phyloP scores from a whole-genome alignment of 2,329 filamentous ascomycete genomes.

The Paramyrothecium roridum region DNA sequence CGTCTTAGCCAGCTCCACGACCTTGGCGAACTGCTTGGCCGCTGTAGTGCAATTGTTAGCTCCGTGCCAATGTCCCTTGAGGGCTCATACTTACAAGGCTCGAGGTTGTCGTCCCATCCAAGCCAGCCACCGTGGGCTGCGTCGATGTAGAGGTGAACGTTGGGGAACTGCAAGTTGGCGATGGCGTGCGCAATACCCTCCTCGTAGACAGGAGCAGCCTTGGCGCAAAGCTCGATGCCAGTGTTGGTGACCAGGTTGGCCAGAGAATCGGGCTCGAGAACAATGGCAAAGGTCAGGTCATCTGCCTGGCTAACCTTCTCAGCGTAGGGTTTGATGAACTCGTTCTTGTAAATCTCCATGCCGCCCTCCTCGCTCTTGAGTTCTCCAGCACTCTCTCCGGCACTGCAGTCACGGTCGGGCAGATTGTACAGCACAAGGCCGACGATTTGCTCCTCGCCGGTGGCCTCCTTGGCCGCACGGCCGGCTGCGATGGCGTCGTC shows the following conservation, averaged over 20 bases:
- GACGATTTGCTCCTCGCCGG: constrained; percentile 34
- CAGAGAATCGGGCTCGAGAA: constrained; percentile 41
- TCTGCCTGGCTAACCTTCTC: constrained; percentile 30
- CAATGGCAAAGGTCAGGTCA: constrained; percentile 38
- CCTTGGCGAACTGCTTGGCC: constrained; percentile 35
- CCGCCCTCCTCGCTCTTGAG: constrained; percentile 31
- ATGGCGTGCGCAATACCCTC: constrained; percentile 47
- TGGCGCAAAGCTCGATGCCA: constrained; percentile 30
- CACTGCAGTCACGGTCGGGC: constrained; percentile 42
- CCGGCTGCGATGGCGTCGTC: constrained; percentile 35
- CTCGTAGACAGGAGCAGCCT: constrained; percentile 33
- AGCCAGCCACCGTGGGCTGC: constrained; percentile 64
- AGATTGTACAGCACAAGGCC: constrained; percentile 43
- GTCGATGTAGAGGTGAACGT: constrained; percentile 63
- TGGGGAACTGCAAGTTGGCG: constrained; percentile 52
- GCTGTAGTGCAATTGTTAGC: constrained; percentile 15
- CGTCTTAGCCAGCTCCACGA: constrained; percentile 28
- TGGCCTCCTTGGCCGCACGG: constrained; percentile 27
- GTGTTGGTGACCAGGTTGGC: constrained; percentile 39
- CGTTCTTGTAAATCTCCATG: constrained; percentile 34
- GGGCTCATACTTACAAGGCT: constrained; percentile 13
- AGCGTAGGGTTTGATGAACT: constrained; percentile 35
- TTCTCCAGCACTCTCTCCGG: constrained; percentile 38
- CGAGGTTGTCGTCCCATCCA: constrained; percentile 59
- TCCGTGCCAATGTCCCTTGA: background rate